Evolutionary conservation across 768 basidiomycete species (phyloP).

Genomic region (Tulasnella sp.): DNA sequence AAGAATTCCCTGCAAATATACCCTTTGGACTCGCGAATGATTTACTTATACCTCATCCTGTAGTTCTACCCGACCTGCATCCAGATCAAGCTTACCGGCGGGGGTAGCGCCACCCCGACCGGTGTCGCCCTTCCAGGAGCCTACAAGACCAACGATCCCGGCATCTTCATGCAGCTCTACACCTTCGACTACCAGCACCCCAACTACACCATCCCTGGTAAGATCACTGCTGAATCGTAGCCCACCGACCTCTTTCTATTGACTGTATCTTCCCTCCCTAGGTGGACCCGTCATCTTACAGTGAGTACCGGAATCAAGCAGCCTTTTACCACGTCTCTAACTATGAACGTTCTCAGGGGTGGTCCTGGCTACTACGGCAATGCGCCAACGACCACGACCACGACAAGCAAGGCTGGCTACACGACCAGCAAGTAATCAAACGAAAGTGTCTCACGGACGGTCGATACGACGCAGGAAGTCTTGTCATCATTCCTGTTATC

Average conservation of each 20-base stretch:
- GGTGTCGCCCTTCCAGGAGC: slow-evolving; percentile 11
- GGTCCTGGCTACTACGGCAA: neutral
- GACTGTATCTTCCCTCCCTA: neutral
- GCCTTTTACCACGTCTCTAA: neutral
- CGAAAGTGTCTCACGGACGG: no score
- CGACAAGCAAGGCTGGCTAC: neutral
- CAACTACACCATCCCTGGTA: slow-evolving; percentile 4
- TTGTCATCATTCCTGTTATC: no score
- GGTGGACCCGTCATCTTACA: neutral
- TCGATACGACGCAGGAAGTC: no score
- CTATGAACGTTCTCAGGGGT: neutral
- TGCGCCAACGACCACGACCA: neutral
- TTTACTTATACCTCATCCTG: neutral
- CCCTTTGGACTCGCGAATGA: neutral
- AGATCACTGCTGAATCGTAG: neutral
- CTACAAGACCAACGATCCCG: slow-evolving; percentile 1
- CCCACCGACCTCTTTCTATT: neutral
- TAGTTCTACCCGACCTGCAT: slow-evolving; percentile 7
- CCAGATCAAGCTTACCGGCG: neutral
- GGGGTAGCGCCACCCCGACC: neutral
- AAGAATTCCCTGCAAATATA: neutral
- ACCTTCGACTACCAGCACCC: neutral
- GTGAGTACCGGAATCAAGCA: neutral
- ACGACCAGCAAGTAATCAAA: no score
- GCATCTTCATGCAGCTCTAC: slow-evolving; percentile 5